Base-by-base conservation (phyloP, 192 early-diverging fungal genomes). In the Coemansia sp. region DNA sequence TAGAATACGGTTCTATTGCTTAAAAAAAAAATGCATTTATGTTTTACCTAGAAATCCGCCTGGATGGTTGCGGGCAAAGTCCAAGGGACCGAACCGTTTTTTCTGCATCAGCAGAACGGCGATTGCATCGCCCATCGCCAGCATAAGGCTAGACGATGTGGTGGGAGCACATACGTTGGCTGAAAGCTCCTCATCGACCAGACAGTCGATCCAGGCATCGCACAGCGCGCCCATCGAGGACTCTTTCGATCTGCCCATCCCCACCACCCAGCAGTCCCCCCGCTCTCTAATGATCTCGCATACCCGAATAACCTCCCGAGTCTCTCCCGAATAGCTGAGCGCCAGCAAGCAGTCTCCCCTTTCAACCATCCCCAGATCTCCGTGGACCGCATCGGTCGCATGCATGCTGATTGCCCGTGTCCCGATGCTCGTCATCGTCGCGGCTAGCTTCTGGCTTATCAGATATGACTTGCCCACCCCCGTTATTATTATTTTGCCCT, bases 1-100 rank as follows among this genome's bases (percentile, higher is more conserved):
- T 28, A 1, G 50, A 53, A 3, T 57, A 57, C 15, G 55, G 55
- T 11, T 42, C 55, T 12, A 34, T 57, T 34, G 23, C 28, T 31
- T 47, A 47, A 7, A n/a, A 28, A 20, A 14, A 11, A 45, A 21
- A 45, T 47, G 45, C 28, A 14, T 47, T 47, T 30, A 41, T 41
- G 10, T n/a, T 42, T 20, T 38, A 10, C 72, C 72, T 4, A 76
- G 53, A 10, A 57, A n/a, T 3, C 72, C 72, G 40, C 62, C 62
- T 2, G 72, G 72, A 18, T 76, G 72, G 47, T 65, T 64, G 12
- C 58, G 61, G 2, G 58, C 66, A 61, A 69, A 76, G n/a, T 76
- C 72, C 0, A 26, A 4, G 0, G 61, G 61, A 6, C 62, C 66
- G 23, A 76, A 68, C 18, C 51, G 32, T 2, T 51, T 37, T 7